Percentiles rank a stretch among this genome's conserved stretches.
Evolutionary conservation across 2,329 filamentous ascomycete genomes (phyloP).

Genomic region (Rhinocladiella mackenziei): DNA sequence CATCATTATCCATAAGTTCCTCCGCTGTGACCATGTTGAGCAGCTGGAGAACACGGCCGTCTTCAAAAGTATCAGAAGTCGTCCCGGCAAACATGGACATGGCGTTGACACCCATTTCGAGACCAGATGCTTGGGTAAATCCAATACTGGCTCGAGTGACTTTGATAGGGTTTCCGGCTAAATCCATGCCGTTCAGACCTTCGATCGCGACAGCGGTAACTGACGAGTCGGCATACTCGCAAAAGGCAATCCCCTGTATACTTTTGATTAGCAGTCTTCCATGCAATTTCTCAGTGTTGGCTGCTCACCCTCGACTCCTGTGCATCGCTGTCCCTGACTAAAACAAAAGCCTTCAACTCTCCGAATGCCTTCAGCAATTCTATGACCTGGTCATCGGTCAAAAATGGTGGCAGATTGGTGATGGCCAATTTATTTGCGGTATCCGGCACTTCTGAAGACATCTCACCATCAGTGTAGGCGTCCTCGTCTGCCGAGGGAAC

Average conservation of each 20-base stretch:
- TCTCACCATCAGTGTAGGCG: slow-evolving; percentile 59
- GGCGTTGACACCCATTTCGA: slow-evolving; percentile 94
- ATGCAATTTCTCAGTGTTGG: no score
- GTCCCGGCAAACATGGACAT: slow-evolving; percentile 97
- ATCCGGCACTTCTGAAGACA: slow-evolving; percentile 79
- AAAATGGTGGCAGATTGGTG: slow-evolving; percentile 79
- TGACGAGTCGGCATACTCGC: slow-evolving; percentile 77
- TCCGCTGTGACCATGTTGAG: slow-evolving; percentile 98
- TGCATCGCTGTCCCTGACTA: slow-evolving; percentile 81
- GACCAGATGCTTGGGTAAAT: slow-evolving; percentile 82
- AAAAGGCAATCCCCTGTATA: slow-evolving; percentile 84
- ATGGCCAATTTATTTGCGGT: slow-evolving; percentile 94
- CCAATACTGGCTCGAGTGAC: slow-evolving; percentile 88
- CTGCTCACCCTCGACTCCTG: slow-evolving; percentile 77
- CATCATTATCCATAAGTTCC: slow-evolving; percentile 87
- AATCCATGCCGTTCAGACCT: slow-evolving; percentile 86
- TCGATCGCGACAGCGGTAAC: slow-evolving; percentile 81
- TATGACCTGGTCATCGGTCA: slow-evolving; percentile 85
- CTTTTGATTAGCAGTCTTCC: slow-evolving; percentile 29
- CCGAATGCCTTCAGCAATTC: slow-evolving; percentile 90
- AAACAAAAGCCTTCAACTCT: slow-evolving; percentile 82
- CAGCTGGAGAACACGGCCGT: slow-evolving; percentile 80
- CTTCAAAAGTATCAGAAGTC: slow-evolving; percentile 70
- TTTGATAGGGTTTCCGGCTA: slow-evolving; percentile 80
- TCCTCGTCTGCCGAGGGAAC: slow-evolving; percentile 75